phyloP scores from a whole-genome alignment of 75 land plant genomes.

The Picea glauca region DNA sequence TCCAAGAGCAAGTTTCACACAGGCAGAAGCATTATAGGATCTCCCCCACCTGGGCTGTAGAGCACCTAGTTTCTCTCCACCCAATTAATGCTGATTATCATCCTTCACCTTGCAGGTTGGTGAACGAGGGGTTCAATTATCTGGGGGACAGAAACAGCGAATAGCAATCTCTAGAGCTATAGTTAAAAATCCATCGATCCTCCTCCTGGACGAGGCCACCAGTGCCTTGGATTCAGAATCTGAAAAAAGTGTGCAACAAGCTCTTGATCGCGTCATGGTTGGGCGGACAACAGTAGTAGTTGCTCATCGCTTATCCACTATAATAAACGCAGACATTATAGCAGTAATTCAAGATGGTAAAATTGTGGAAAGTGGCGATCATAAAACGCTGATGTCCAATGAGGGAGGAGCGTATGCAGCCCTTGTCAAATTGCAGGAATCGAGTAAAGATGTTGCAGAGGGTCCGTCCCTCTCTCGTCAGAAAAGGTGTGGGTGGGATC shows the following conservation, averaged over 20 bases:
- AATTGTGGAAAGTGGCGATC: slow-evolving; percentile 83
- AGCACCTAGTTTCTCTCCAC: neutral
- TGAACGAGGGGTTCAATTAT: slow-evolving; percentile 83
- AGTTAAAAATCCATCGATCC: slow-evolving; percentile 82
- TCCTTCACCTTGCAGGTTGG: slow-evolving; percentile 62
- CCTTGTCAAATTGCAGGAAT: slow-evolving; percentile 71
- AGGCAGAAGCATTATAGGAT: neutral
- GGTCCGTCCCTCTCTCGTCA: slow-evolving; percentile 14
- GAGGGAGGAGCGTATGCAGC: slow-evolving; percentile 64
- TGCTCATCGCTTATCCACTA: slow-evolving; percentile 83
- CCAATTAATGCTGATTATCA: neutral
- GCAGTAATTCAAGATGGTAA: slow-evolving; percentile 80
- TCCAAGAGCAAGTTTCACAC: neutral
- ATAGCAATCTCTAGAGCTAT: slow-evolving; percentile 93
- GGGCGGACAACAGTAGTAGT: slow-evolving; percentile 89
- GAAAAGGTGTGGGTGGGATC: slow-evolving; percentile 12
- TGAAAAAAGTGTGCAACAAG: slow-evolving; percentile 89
- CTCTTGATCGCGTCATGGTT: slow-evolving; percentile 89
- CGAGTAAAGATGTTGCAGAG: slow-evolving; percentile 17
- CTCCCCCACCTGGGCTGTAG: neutral
- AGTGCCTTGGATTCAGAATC: slow-evolving; percentile 92
- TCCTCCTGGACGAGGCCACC: slow-evolving; percentile 92
- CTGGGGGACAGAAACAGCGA: slow-evolving; percentile 94
- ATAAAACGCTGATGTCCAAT: slow-evolving; percentile 69
- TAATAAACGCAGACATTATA: slow-evolving; percentile 83